Conservation (phyloP, 768 basidiomycete genomes). For the Rubroboletus pulcherrimus region DNA sequence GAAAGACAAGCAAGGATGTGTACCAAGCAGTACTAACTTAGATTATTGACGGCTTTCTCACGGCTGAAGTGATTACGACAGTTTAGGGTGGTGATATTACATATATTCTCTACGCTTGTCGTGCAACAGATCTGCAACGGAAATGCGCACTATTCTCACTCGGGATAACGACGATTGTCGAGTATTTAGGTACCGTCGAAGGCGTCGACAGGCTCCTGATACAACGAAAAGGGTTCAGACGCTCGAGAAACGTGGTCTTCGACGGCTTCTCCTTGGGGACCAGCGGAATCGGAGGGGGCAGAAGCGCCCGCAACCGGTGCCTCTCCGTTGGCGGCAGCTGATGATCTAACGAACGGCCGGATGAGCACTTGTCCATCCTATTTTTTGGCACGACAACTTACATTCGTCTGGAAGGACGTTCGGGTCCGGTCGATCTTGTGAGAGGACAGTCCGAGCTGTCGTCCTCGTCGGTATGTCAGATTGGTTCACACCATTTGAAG, state of each 20-base stretch:
- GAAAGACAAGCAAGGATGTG: not conserved
- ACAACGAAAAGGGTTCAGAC: slow-evolving; percentile 13
- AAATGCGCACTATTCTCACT: slow-evolving; percentile 8
- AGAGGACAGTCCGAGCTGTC: not conserved
- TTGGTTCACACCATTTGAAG: not conserved
- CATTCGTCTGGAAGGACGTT: not conserved
- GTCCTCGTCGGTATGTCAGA: not conserved
- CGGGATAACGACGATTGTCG: not conserved
- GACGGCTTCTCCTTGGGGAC: not conserved
- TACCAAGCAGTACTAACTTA: too few relatives aligned
- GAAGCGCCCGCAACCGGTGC: not conserved
- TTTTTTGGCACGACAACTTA: not conserved
- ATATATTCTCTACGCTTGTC: slow-evolving; percentile 7
- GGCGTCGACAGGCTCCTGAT: not conserved
- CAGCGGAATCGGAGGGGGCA: not conserved
- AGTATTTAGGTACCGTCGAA: not conserved
- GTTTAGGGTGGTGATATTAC: too few relatives aligned
- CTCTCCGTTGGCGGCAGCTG: not conserved
- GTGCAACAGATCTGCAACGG: slow-evolving; percentile 6
- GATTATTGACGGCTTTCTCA: slow-evolving; percentile 13
- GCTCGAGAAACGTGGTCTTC: slow-evolving; percentile 2
- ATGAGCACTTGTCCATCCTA: not conserved
- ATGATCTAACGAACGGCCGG: slow-evolving; percentile 2
- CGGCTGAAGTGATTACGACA: not conserved
- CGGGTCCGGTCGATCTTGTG: not conserved